phyloP scores from a whole-genome alignment of 441 rosid species.

The Heliophila coronopifolia region DNA sequence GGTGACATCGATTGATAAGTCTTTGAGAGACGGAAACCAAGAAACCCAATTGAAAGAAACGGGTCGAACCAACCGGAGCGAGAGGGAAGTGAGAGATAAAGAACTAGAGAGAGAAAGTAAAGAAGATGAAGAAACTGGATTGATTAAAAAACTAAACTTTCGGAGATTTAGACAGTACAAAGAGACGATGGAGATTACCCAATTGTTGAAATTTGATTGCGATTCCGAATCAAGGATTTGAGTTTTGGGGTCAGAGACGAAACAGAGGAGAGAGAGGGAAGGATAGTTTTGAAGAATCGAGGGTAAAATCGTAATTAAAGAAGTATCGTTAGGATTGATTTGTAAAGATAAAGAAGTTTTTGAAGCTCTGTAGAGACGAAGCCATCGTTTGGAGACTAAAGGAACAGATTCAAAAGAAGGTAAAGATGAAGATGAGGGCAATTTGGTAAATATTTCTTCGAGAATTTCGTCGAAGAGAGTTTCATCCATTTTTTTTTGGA shows the following conservation, averaged over 20 bases:
- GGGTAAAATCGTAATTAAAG: constrained; percentile 38
- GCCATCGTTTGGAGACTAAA: constrained; percentile 87
- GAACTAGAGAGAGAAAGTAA: constrained; percentile 42
- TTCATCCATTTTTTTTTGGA: constrained; percentile 43
- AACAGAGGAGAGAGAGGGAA: constrained; percentile 50
- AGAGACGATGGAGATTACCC: constrained; percentile 42
- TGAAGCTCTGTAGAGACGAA: constrained; percentile 59
- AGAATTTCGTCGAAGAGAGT: constrained; percentile 67
- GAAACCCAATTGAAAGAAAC: constrained; percentile 60
- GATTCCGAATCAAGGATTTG: too few relatives aligned
- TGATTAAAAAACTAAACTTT: constrained; percentile 43
- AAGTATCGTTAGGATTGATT: constrained; percentile 26
- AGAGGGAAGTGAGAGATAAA: constrained; percentile 51
- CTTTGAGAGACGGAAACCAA: constrained; percentile 48
- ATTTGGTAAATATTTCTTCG: constrained; percentile 54
- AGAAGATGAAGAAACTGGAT: constrained; percentile 46
- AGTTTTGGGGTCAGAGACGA: constrained; percentile 29
- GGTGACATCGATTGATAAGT: constrained; percentile 37
- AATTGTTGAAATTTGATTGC: constrained; percentile 37
- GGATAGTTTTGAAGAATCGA: constrained; percentile 50
- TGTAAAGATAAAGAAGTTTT: constrained; percentile 59
- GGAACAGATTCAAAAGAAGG: constrained; percentile 39
- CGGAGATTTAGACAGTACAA: constrained; percentile 43
- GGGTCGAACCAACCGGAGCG: too few relatives aligned
- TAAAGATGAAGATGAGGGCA: constrained; percentile 37